Conservation (phyloP, 257 asterid genomes). For the Petunia secreta region DNA sequence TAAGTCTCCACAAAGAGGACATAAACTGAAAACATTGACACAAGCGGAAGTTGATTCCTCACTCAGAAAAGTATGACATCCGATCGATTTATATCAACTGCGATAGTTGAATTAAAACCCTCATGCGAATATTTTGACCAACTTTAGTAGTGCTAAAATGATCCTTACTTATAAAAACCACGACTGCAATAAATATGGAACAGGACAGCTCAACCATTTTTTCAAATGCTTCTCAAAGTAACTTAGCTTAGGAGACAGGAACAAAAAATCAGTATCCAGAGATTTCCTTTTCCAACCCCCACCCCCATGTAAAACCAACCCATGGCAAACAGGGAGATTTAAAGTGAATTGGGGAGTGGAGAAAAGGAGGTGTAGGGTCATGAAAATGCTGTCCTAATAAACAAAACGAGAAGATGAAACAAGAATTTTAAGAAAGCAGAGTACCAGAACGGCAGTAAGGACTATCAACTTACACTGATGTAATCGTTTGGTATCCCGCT, state of each 20-base stretch:
- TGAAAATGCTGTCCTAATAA: background rate
- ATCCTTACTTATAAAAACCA: background rate
- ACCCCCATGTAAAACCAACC: background rate
- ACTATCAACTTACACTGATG: conserved; percentile 55
- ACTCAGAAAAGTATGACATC: too few relatives aligned
- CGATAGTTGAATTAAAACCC: background rate
- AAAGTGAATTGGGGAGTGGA: background rate
- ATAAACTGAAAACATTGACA: background rate
- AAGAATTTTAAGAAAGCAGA: conserved; percentile 18
- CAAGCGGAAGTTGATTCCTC: background rate
- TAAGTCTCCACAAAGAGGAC: background rate
- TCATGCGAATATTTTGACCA: background rate
- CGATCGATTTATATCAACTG: background rate
- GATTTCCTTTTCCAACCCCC: background rate
- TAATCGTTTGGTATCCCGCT: conserved; percentile 84
- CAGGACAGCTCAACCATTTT: background rate
- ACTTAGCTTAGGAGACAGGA: background rate
- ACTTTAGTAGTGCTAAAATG: background rate
- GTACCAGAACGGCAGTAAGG: background rate
- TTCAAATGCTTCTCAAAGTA: background rate
- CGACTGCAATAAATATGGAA: background rate
- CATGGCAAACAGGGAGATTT: background rate
- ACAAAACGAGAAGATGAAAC: background rate
- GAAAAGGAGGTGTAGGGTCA: background rate
- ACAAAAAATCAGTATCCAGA: background rate